Evolutionary conservation across 2,329 filamentous ascomycete species (phyloP).

Genomic region (Canariomyces notabilis): DNA sequence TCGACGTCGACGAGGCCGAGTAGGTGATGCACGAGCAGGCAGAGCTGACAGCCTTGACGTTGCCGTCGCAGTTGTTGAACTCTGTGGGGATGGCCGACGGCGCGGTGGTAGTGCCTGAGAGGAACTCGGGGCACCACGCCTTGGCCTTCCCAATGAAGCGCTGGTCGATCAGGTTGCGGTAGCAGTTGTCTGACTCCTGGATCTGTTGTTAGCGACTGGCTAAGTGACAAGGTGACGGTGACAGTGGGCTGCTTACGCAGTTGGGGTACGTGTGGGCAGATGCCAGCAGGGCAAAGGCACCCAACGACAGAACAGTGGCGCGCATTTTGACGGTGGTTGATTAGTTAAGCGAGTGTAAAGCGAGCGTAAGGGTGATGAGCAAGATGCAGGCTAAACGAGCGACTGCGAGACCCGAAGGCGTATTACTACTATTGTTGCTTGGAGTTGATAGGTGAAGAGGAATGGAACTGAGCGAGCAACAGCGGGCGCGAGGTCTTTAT

Average conservation of each 20-base stretch:
- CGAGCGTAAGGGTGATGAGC: conserved; percentile 7
- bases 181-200: conserved; percentile 25
- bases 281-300: conserved; percentile 21
- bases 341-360: neutral
- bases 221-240: neutral
- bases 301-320: conserved; percentile 18
- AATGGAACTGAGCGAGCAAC: neutral
- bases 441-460: conserved; percentile 2
- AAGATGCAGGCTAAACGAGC: conserved; percentile 18
- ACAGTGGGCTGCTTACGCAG: conserved; percentile 22
- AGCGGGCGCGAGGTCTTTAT: conserved; percentile 9
- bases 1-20: conserved; percentile 3
- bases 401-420: conserved; percentile 19
- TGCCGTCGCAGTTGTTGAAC: conserved; percentile 23
- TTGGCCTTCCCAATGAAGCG: conserved; percentile 18
- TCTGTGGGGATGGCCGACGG: conserved; percentile 22
- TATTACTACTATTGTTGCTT: conserved; percentile 9
- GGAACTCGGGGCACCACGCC: conserved; percentile 23
- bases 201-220: neutral
- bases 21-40: conserved; percentile 30
- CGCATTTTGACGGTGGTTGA: conserved; percentile 19
- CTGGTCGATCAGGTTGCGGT: conserved; percentile 22
- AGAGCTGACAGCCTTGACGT: conserved; percentile 23
- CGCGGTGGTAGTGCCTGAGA: conserved; percentile 20
- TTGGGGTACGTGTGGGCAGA: conserved; percentile 22